Evolutionary conservation across 768 basidiomycete genomes (phyloP), one percentile per base, ranked within the genome.

Genomic region (Galerina sulciceps): DNA sequence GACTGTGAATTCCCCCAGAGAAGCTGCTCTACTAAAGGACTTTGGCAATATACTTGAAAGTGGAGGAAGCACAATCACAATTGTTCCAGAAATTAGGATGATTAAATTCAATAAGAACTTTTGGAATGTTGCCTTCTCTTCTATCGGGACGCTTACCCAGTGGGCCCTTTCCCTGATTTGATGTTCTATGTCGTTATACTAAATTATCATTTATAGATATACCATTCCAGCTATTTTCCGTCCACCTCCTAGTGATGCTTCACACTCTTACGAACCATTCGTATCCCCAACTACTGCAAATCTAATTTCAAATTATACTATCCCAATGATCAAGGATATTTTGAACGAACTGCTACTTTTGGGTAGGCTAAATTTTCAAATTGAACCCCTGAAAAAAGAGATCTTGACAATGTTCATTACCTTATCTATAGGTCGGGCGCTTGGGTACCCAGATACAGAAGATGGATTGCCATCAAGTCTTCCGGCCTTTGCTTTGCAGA

Each of bases 31-130:
- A 8, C 72, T 87, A 18, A 61, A 75, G n/a, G 84, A 80, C 43
- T 75, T 89, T 50, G 75, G 75, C 0, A 61, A 62, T 6, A 70
- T 88, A 8, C 70, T 89, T 6, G 67, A 72, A 52, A 65, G 69
- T 11, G 85, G 85, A n/a, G 86, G 85, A 6, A 79, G 75, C 46
- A 74, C 76, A 0, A 69, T 81, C 18, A 75, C 62, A 0, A 74
- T 86, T 53, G 80, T 80, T 8, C 76, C 83, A 11, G 85, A 88
- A 59, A 84, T 88, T 15, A 86, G 87, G 63, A 78, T 85, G 9
- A 67, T 75, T 59, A 88, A 87, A 66, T 89, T 82, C 60, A 61
- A 72, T 2, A 89, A 89, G 74, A 87, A 87, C 61, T 77, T 87
- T 45, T 87, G 83, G 87, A 89, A 87, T 63, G 73, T 85, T 42